These are phyloP conservation scores for Penicillium angulare DNA, from an alignment of 495 filamentous ascomycete genomes.

Conservation along the genomic window DNA sequence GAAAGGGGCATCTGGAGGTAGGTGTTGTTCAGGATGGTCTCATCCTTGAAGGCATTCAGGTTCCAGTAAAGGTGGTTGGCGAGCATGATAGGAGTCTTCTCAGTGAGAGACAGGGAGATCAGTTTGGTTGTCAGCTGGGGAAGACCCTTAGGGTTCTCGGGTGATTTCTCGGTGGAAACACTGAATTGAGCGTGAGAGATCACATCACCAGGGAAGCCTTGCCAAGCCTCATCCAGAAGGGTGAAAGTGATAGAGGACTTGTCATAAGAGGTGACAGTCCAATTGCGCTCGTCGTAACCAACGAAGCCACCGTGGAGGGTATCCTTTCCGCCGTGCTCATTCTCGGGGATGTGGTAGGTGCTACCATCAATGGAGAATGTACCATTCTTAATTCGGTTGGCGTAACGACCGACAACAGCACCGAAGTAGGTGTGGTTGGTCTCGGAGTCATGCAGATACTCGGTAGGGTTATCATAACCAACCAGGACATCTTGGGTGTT, in stretches of 20 bases:
- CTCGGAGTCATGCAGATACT: constrained; percentile 66
- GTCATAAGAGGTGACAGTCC: constrained; percentile 68
- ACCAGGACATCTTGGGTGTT: constrained; percentile 64
- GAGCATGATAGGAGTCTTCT: constrained; percentile 81
- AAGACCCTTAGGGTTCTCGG: constrained; percentile 39
- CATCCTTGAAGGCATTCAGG: constrained; percentile 73
- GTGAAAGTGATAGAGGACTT: constrained; percentile 73
- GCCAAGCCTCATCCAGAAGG: constrained; percentile 67
- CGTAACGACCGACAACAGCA: constrained; percentile 75
- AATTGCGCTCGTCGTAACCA: constrained; percentile 82
- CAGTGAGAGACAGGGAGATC: constrained; percentile 68
- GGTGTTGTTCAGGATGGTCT: constrained; percentile 67
- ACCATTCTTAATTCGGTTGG: constrained; percentile 84
- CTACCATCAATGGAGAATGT: constrained; percentile 69
- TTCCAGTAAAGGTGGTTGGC: constrained; percentile 87
- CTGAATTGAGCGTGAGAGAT: constrained; percentile 76
- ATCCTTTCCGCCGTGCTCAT: constrained; percentile 68
- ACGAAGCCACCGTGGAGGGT: constrained; percentile 80
- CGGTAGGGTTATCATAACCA: constrained; percentile 74
- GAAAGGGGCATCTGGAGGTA: constrained; percentile 70
- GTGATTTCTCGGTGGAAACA: constrained; percentile 36
- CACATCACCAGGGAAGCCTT: constrained; percentile 80
- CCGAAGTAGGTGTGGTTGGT: constrained; percentile 72
- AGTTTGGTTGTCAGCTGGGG: constrained; percentile 48
- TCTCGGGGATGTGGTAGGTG: constrained; percentile 63